phyloP scores from a whole-genome alignment of 306 rosid genomes.

The Cotoneaster glaucophyllus region DNA sequence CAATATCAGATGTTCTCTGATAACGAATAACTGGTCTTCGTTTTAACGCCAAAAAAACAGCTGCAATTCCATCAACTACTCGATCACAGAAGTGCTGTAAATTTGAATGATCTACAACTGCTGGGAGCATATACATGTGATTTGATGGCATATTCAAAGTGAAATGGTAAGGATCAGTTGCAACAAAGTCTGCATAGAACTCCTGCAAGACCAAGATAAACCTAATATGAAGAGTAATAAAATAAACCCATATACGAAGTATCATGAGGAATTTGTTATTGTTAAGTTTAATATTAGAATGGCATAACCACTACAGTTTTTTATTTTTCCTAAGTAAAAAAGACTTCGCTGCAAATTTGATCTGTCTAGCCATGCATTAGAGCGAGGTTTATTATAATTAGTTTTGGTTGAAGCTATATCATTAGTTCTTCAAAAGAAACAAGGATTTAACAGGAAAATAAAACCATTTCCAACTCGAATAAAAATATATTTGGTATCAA shows the following conservation, averaged over 20 bases:
- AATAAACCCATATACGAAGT: constrained; percentile 13
- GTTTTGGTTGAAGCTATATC: background rate
- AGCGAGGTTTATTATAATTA: background rate
- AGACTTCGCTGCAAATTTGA: background rate
- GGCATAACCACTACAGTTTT: no score
- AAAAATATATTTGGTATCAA: background rate
- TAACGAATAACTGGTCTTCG: constrained; percentile 85
- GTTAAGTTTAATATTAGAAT: background rate
- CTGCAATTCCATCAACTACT: constrained; percentile 82
- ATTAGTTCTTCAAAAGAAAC: background rate
- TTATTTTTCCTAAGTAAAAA: background rate
- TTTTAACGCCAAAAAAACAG: constrained; percentile 80
- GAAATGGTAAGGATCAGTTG: constrained; percentile 84
- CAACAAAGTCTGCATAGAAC: constrained; percentile 82
- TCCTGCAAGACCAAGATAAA: constrained; percentile 56
- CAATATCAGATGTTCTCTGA: constrained; percentile 86
- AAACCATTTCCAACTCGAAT: background rate
- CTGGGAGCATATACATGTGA: constrained; percentile 85
- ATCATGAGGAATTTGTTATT: background rate
- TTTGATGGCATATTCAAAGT: constrained; percentile 68
- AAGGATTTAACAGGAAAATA: background rate
- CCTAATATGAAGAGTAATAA: constrained; percentile 21
- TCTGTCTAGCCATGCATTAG: background rate
- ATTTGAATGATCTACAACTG: constrained; percentile 70
- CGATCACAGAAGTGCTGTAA: constrained; percentile 64